Evolutionary conservation across 108 stramenopile species (phyloP).

Genomic region (Bacterosira constricta): DNA sequence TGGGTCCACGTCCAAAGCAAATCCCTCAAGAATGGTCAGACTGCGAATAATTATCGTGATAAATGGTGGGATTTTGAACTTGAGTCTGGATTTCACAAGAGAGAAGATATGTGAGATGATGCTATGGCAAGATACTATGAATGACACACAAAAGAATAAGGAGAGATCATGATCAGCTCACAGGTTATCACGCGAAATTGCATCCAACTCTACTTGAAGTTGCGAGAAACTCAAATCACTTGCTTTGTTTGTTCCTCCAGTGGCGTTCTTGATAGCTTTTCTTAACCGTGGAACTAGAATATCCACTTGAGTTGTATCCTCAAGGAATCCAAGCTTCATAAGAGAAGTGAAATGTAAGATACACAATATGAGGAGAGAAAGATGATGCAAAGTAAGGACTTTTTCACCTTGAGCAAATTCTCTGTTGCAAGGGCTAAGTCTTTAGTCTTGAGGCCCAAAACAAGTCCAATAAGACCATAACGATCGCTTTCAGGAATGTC

Average conservation of each 20-base stretch:
- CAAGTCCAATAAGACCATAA: conserved; percentile 89
- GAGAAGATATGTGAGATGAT: background rate
- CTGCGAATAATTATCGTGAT: conserved; percentile 91
- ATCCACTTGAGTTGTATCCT: conserved; percentile 84
- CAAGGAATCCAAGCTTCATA: conserved; percentile 79
- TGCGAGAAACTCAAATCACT: conserved; percentile 86
- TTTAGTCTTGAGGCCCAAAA: conserved; percentile 88
- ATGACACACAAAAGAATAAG: no score
- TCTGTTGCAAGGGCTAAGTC: conserved; percentile 82
- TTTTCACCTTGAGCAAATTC: conserved; percentile 77
- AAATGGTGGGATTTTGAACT: conserved; percentile 88
- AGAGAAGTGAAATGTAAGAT: background rate
- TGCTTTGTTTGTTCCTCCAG: conserved; percentile 87
- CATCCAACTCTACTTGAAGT: conserved; percentile 83
- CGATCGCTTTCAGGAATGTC: conserved; percentile 90
- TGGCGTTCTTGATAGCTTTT: conserved; percentile 76
- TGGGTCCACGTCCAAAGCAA: conserved; percentile 87
- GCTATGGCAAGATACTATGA: background rate
- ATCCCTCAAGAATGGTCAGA: conserved; percentile 90
- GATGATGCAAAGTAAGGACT: background rate
- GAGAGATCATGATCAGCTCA: no score
- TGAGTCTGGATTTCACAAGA: background rate
- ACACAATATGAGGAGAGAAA: conserved; percentile 1
- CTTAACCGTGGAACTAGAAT: conserved; percentile 79
- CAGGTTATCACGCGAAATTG: conserved; percentile 81